Conservation (phyloP, 73 alveolate species). For the Paramecium pentaurelia region DNA sequence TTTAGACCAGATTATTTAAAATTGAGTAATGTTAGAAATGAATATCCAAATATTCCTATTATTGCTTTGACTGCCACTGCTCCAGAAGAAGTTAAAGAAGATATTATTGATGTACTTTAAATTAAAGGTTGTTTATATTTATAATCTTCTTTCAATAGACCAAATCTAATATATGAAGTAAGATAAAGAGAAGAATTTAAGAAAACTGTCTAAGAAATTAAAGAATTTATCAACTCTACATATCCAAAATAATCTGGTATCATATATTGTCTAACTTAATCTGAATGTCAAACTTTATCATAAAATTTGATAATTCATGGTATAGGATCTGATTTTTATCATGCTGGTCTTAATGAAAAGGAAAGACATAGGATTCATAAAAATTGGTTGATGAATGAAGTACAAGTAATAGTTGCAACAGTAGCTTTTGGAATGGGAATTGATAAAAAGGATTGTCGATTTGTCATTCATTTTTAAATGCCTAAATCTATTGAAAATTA, state of each 20-base stretch:
- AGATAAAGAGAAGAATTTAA: background rate
- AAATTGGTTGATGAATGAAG: slow-evolving; percentile 93
- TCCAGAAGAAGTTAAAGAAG: slow-evolving; percentile 91
- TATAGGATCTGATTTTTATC: slow-evolving; percentile 90
- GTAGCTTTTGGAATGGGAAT: slow-evolving; percentile 99
- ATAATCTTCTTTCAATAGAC: slow-evolving; percentile 88
- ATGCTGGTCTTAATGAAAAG: slow-evolving; percentile 84
- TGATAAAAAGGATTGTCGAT: slow-evolving; percentile 97
- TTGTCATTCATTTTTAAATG: slow-evolving; percentile 95
- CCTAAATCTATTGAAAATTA: slow-evolving; percentile 91
- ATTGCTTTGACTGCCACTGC: slow-evolving; percentile 99
- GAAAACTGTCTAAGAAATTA: background rate
- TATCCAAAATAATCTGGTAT: slow-evolving; percentile 80
- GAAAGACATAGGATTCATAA: slow-evolving; percentile 80
- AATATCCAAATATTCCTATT: slow-evolving; percentile 93
- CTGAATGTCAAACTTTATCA: slow-evolving; percentile 92
- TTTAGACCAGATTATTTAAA: slow-evolving; percentile 95
- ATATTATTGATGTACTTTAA: slow-evolving; percentile 85
- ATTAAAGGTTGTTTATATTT: slow-evolving; percentile 85
- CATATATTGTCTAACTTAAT: slow-evolving; percentile 90
- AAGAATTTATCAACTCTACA: background rate
- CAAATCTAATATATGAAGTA: slow-evolving; percentile 89
- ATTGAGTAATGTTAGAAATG: slow-evolving; percentile 73
- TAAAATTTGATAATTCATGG: slow-evolving; percentile 68
- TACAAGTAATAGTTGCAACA: slow-evolving; percentile 97